Evolutionary conservation across 306 rosid genomes (phyloP).

Genomic region (Malus fusca): DNA sequence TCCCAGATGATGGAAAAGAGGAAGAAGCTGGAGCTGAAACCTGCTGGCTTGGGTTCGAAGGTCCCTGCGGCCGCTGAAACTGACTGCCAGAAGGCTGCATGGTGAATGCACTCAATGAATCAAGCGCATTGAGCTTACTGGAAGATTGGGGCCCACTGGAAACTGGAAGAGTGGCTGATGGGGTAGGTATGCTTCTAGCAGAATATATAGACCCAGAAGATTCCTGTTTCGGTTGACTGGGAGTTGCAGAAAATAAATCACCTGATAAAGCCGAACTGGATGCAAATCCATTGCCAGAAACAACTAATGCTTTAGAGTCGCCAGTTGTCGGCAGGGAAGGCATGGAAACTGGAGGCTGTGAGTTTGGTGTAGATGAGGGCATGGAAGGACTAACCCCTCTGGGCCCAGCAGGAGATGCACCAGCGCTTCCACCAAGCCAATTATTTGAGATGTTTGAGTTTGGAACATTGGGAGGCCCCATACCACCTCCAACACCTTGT

Average conservation of each 20-base stretch:
- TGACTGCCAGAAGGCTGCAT: slow-evolving; percentile 45
- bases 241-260: slow-evolving; percentile 46
- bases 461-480: slow-evolving; percentile 38
- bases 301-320: slow-evolving; percentile 37
- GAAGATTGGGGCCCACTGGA: slow-evolving; percentile 51
- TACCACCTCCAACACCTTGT: slow-evolving; percentile 37
- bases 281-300: slow-evolving; percentile 74
- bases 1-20: slow-evolving; percentile 45
- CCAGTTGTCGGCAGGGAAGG: slow-evolving; percentile 41
- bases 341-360: slow-evolving; percentile 36
- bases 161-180: slow-evolving; percentile 46
- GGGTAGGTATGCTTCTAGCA: slow-evolving; percentile 34
- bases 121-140: slow-evolving; percentile 45
- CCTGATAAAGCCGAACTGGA: slow-evolving; percentile 40
- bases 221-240: slow-evolving; percentile 43
- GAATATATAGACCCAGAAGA: slow-evolving; percentile 41
- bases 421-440: slow-evolving; percentile 60
- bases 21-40: slow-evolving; percentile 51
- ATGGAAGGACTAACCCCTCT: slow-evolving; percentile 46
- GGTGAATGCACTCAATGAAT: slow-evolving; percentile 57
- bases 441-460: slow-evolving; percentile 44
- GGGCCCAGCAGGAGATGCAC: slow-evolving; percentile 46
- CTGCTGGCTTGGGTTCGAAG: slow-evolving; percentile 42
- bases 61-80: slow-evolving; percentile 43
- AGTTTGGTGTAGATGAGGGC: slow-evolving; percentile 30